Base-by-base conservation (phyloP, 495 filamentous ascomycete genomes). In the Entonaema liquescens region DNA sequence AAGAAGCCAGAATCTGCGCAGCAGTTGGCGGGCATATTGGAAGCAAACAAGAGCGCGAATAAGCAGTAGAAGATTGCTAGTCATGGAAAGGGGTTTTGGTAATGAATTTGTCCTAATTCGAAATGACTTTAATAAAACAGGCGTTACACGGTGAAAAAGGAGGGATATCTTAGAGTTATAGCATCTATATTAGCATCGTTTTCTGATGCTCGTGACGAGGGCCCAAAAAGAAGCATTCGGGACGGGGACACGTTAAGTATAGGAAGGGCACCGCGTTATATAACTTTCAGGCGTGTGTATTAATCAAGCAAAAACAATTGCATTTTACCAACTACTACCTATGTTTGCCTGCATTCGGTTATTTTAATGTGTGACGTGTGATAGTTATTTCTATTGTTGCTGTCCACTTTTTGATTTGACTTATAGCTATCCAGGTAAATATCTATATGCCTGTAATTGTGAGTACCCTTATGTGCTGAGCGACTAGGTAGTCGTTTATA, bases 1-100 rank as follows among this genome's bases (percentile, higher is more conserved):
- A 91, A 89, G 81, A 86, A 81, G 23, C 63, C 78, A 1, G 81
- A 79, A 2, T 31, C 69, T 28, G 85, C 84, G 2, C 73, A 81
- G 58, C 79, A 83, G n/a, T 70, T 86, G 29, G 81, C 84, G 1
- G 78, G 79, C 3, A 78, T 78, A 26, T 59, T 91, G 67, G 81
- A 86, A 70, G 70, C 73, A 17, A 78, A 84, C 59, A 87, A 88
- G 75, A 64, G 38, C 36, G 80, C 78, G 44, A 85, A 84, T 61
- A 79, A 77, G 63, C 83, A 82, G 74, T 80, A 74, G 47, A 28
- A 23, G 59, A 31, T 19, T 12, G 11, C 49, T 60, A 29, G 35
- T 57, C n/a, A 28, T 31, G 7, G n/a, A 38, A 25, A 12, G 1
- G 15, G 31, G 23, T 29, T 55, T 28, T 50, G 5, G 11, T 54